Evolutionary conservation across 2,329 filamentous ascomycete genomes (phyloP).

Genomic region (Plenodomus lindquistii): DNA sequence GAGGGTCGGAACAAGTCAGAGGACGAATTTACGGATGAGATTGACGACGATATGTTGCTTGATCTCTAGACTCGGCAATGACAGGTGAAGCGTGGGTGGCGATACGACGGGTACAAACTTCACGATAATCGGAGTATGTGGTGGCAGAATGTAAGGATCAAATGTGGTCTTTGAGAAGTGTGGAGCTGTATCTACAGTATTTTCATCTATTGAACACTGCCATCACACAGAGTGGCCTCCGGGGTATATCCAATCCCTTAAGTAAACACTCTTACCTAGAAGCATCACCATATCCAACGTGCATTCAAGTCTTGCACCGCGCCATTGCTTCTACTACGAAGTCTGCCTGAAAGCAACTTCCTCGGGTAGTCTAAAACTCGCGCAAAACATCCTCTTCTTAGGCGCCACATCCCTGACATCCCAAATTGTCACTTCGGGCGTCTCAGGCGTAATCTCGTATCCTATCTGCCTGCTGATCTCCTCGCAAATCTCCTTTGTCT

Average conservation of each 20-base stretch:
- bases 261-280: neutral
- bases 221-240: neutral
- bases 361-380: slow-evolving; percentile 80
- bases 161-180: neutral
- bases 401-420: slow-evolving; percentile 87
- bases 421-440: slow-evolving; percentile 60
- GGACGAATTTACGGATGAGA: slow-evolving; percentile 8
- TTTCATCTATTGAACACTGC: neutral
- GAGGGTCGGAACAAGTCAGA: slow-evolving; percentile 1
- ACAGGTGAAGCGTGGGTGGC: no score
- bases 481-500: slow-evolving; percentile 63
- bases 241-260: neutral
- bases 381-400: slow-evolving; percentile 96
- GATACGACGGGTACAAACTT: no score
- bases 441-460: slow-evolving; percentile 60
- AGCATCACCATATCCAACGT: no score
- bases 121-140: neutral
- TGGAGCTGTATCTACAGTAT: no score
- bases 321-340: neutral
- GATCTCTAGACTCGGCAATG: slow-evolving; percentile 10
- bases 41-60: slow-evolving; percentile 35
- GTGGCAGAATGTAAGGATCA: neutral
- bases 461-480: slow-evolving; percentile 66
- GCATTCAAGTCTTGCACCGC: neutral
- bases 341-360: slow-evolving; percentile 74